Evolutionary conservation across 2,329 filamentous ascomycete genomes (phyloP).

Genomic region (Aspergillus sp.): DNA sequence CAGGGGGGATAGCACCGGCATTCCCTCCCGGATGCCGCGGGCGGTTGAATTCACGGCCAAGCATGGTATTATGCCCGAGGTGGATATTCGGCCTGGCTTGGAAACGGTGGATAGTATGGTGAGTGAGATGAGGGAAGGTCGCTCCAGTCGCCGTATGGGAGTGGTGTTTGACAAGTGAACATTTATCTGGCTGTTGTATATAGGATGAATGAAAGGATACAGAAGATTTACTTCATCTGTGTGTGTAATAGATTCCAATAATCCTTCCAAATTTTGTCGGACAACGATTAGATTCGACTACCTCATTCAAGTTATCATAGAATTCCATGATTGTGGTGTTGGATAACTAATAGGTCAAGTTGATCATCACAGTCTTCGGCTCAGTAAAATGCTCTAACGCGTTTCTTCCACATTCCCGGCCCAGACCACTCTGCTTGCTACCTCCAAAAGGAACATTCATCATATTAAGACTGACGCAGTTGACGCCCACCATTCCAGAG

Average conservation of each 20-base stretch:
- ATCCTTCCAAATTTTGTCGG: too few species aligned
- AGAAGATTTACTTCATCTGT: too few species aligned
- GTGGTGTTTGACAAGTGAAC: not conserved
- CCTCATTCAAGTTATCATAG: too few species aligned
- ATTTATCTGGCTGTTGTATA: too few species aligned
- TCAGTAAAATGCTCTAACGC: slow-evolving; percentile 4
- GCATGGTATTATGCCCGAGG: slow-evolving; percentile 2
- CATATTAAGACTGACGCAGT: slow-evolving; percentile 5
- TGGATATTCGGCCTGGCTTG: not conserved
- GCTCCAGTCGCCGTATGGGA: not conserved
- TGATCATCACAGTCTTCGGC: slow-evolving; percentile 8
- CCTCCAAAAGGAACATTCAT: slow-evolving; percentile 1
- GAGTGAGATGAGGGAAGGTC: not conserved
- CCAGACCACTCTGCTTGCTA: slow-evolving; percentile 1
- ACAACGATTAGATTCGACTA: too few species aligned
- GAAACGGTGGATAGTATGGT: slow-evolving; percentile 1
- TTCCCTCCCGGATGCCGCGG: not conserved
- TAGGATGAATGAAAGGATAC: too few species aligned
- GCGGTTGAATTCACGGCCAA: slow-evolving; percentile 3
- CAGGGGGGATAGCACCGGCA: not conserved
- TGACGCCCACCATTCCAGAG: slow-evolving; percentile 11
- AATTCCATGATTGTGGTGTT: too few species aligned
- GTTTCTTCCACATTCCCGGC: slow-evolving; percentile 1
- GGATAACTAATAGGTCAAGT: slow-evolving; percentile 3
- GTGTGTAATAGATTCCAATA: too few species aligned